Evolutionary conservation across 768 basidiomycete genomes (phyloP).

Genomic region (Lactarius trivialis): DNA sequence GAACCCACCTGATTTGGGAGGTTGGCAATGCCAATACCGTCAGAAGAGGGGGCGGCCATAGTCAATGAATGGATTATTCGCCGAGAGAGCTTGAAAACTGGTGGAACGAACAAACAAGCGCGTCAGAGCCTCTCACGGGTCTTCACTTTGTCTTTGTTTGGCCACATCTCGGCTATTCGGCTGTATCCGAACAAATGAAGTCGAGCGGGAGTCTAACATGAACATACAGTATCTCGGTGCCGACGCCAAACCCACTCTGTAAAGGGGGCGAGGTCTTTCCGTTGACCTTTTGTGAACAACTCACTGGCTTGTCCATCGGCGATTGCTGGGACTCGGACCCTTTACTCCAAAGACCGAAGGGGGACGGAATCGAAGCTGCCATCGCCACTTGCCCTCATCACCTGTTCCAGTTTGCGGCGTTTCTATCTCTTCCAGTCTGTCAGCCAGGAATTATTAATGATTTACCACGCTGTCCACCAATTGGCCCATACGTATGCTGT

Average conservation of each 20-base stretch:
- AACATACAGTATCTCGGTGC: no score
- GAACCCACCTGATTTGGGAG: conserved; percentile 86
- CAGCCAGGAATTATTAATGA: background rate
- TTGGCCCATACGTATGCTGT: background rate
- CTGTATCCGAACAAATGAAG: background rate
- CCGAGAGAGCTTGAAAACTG: background rate
- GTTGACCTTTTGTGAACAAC: no score
- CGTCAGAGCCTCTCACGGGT: background rate
- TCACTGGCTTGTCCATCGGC: background rate
- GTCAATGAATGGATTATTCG: background rate
- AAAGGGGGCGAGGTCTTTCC: no score
- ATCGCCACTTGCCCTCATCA: background rate
- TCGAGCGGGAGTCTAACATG: no score
- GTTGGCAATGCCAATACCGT: conserved; percentile 93
- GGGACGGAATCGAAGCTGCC: background rate
- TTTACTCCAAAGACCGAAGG: background rate
- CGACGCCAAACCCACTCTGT: no score
- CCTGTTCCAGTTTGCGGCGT: background rate
- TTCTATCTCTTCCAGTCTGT: background rate
- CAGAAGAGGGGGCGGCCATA: conserved; percentile 32
- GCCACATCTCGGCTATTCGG: background rate
- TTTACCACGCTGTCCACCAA: background rate
- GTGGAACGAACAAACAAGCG: background rate
- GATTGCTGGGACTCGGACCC: background rate
- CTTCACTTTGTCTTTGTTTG: background rate